phyloP scores from a whole-genome alignment of 202 grass and related monocot species.

The Carex arenaria region DNA sequence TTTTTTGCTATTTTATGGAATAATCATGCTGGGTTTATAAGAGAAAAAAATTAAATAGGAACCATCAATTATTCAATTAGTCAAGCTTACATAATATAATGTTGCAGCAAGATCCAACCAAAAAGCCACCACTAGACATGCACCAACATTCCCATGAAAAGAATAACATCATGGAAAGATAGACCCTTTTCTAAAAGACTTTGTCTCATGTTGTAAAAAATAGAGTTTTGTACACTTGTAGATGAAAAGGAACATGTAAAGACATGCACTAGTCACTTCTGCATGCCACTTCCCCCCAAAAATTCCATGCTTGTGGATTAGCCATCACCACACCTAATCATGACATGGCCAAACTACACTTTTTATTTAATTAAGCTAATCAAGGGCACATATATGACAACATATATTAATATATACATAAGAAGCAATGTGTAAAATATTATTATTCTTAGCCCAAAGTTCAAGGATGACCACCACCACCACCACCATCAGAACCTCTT shows the following conservation, averaged over 20 bases:
- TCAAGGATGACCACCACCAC: neutral
- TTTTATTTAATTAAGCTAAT: neutral
- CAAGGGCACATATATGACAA: neutral
- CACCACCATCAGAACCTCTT: neutral
- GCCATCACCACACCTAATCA: conserved; percentile 23
- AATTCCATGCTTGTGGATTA: conserved; percentile 24
- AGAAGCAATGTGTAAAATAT: neutral
- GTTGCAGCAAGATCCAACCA: neutral
- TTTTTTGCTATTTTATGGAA: neutral
- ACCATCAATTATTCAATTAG: neutral
- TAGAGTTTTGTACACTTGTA: conserved; percentile 7
- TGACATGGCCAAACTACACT: conserved; percentile 2
- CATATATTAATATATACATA: neutral
- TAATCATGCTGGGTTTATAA: neutral
- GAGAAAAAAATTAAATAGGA: neutral
- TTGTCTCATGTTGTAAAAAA: conserved; percentile 21
- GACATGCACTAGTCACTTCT: conserved; percentile 21
- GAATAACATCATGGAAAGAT: conserved; percentile 22
- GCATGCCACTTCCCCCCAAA: conserved; percentile 26
- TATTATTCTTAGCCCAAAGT: neutral
- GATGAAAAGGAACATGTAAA: conserved; percentile 2
- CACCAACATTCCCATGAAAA: conserved; percentile 26
- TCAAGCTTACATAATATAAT: conserved; percentile 1
- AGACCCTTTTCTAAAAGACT: neutral
- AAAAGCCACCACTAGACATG: conserved; percentile 8